Evolutionary conservation across 2,329 filamentous ascomycete genomes (phyloP).

Genomic region (Fusarium stilboides): DNA sequence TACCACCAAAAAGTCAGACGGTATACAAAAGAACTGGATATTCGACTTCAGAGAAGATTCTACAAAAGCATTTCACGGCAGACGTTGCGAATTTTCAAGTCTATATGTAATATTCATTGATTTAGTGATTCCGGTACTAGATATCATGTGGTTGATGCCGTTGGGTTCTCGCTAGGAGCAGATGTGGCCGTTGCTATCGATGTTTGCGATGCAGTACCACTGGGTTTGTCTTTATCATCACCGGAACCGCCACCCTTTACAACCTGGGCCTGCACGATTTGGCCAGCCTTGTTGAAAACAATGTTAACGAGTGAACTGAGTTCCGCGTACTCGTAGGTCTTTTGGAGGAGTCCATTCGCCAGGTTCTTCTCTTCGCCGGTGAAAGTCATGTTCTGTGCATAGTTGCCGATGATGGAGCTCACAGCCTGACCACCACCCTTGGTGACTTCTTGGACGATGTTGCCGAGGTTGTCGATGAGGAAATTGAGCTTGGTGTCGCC

Average conservation of each 20-base stretch:
- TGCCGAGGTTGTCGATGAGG: slow-evolving; percentile 31
- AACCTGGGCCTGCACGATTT: slow-evolving; percentile 31
- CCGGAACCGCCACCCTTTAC: slow-evolving; percentile 17
- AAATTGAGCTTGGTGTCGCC: slow-evolving; percentile 35
- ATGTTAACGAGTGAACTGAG: slow-evolving; percentile 27
- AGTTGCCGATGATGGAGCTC: slow-evolving; percentile 31
- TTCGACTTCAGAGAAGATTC: no score
- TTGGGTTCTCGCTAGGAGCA: background rate
- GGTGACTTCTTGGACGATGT: slow-evolving; percentile 30
- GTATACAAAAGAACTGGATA: no score
- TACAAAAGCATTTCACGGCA: no score
- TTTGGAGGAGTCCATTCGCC: slow-evolving; percentile 19
- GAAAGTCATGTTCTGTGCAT: slow-evolving; percentile 34
- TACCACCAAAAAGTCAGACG: no score
- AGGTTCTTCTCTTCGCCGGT: slow-evolving; percentile 28
- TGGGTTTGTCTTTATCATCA: slow-evolving; percentile 1
- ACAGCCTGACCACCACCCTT: slow-evolving; percentile 22
- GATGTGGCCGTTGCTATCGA: slow-evolving; percentile 7
- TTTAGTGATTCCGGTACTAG: no score
- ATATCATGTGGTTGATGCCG: background rate
- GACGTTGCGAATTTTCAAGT: no score
- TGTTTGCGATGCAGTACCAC: slow-evolving; percentile 11
- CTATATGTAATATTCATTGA: no score
- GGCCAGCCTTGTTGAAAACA: slow-evolving; percentile 32
- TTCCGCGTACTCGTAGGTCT: slow-evolving; percentile 30